Percentiles rank a stretch among this genome's conserved stretches.
Evolutionary conservation across 1,139 yeast species (phyloP).

Genomic region (Sugiyamaella neomexicana): DNA sequence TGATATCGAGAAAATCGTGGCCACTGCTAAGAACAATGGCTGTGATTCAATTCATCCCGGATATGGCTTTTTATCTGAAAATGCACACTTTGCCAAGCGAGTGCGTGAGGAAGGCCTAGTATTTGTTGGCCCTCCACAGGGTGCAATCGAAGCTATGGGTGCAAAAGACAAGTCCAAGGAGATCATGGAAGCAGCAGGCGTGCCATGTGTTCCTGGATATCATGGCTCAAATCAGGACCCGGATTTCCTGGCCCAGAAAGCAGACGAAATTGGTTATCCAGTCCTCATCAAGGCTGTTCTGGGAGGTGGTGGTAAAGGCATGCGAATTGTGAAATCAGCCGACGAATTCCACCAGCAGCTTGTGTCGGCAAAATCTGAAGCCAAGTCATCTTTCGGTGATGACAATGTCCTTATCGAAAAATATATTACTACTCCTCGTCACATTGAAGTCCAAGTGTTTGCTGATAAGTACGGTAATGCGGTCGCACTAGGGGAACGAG

Average conservation of each 20-base stretch:
- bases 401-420: slow-evolving; percentile 49
- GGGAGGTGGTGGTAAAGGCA: slow-evolving; percentile 57
- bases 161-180: slow-evolving; percentile 40
- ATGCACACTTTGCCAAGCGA: slow-evolving; percentile 46
- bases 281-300: slow-evolving; percentile 52
- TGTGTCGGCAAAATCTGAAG: slow-evolving; percentile 47
- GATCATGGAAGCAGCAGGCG: slow-evolving; percentile 42
- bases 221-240: slow-evolving; percentile 43
- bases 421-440: slow-evolving; percentile 48
- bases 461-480: slow-evolving; percentile 49
- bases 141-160: slow-evolving; percentile 42
- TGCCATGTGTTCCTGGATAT: slow-evolving; percentile 53
- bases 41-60: slow-evolving; percentile 51
- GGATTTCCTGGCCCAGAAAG: slow-evolving; percentile 39
- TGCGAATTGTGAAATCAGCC: slow-evolving; percentile 44
- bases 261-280: slow-evolving; percentile 48
- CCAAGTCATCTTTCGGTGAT: slow-evolving; percentile 47
- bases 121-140: slow-evolving; percentile 50
- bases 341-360: slow-evolving; percentile 42
- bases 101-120: slow-evolving; percentile 43
- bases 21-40: slow-evolving; percentile 43
- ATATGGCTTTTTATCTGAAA: slow-evolving; percentile 50
- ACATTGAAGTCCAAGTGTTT: slow-evolving; percentile 50
- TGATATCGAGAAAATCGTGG: slow-evolving; percentile 46
- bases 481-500: slow-evolving; percentile 50